These are phyloP conservation scores for Penicillium palitans DNA, from an alignment of 2,329 filamentous ascomycete genomes.

Conservation along the genomic window DNA sequence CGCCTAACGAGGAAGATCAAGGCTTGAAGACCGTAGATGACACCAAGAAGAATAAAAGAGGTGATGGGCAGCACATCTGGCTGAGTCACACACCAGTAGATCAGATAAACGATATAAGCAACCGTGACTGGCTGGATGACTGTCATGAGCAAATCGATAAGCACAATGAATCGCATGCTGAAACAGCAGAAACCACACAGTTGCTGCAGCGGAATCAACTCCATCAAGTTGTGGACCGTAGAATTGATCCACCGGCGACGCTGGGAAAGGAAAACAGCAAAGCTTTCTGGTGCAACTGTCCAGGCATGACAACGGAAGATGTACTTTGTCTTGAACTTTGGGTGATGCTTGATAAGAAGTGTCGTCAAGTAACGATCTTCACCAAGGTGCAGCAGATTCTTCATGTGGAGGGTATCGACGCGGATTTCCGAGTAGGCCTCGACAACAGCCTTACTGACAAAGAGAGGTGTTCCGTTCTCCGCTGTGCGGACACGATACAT, in stretches of 20 bases:
- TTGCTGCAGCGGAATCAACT: conserved; percentile 88
- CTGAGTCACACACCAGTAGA: conserved; percentile 68
- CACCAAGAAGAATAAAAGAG: conserved; percentile 84
- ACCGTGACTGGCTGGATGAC: conserved; percentile 89
- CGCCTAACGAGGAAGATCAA: conserved; percentile 95
- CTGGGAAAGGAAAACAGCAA: conserved; percentile 93
- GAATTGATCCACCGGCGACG: conserved; percentile 99
- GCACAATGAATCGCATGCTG: conserved; percentile 97
- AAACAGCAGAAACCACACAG: conserved; percentile 99
- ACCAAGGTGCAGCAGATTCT: conserved; percentile 93
- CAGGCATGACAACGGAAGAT: conserved; percentile 88
- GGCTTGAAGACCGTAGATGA: conserved; percentile 95
- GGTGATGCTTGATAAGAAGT: conserved; percentile 85
- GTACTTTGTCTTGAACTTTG: conserved; percentile 98
- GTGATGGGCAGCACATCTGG: conserved; percentile 72
- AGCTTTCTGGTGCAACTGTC: conserved; percentile 95
- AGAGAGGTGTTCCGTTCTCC: conserved; percentile 91
- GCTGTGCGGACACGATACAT: conserved; percentile 98
- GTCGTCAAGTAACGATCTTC: conserved; percentile 98
- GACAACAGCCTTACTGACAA: conserved; percentile 89
- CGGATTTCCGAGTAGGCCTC: conserved; percentile 87
- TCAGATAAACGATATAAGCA: conserved; percentile 84
- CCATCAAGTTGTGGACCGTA: conserved; percentile 94
- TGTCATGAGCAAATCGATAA: conserved; percentile 88
- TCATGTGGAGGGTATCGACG: conserved; percentile 97